Evolutionary conservation across 495 filamentous ascomycete species (phyloP).

Genomic region (Podospora didyma): DNA sequence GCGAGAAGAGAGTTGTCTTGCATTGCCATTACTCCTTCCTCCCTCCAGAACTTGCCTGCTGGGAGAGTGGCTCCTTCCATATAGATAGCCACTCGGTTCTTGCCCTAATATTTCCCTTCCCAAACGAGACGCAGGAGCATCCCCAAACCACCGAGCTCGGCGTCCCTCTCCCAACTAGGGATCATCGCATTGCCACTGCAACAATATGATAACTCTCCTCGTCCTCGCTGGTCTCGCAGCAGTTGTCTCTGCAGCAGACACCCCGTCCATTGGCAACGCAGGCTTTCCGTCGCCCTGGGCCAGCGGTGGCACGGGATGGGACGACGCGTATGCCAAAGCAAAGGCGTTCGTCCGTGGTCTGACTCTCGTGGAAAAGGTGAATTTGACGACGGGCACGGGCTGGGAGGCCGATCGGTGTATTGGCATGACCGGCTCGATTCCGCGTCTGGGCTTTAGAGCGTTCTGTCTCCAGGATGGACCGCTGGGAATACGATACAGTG

Average conservation of each 20-base stretch:
- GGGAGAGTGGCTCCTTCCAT: too few relatives aligned
- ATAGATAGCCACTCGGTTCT: too few relatives aligned
- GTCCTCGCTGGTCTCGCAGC: slow-evolving; percentile 3
- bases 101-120: too few relatives aligned
- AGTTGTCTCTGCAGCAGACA: slow-evolving; percentile 15
- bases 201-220: too few relatives aligned
- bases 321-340: slow-evolving; percentile 74
- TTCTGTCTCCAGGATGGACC: slow-evolving; percentile 50
- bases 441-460: slow-evolving; percentile 40
- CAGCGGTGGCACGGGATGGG: slow-evolving; percentile 63
- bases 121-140: too few relatives aligned
- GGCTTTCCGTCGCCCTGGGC: slow-evolving; percentile 76
- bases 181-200: too few relatives aligned
- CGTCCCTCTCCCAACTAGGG: not conserved
- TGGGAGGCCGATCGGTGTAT: slow-evolving; percentile 73
- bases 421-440: slow-evolving; percentile 61
- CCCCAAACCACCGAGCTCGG: not conserved
- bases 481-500: slow-evolving; percentile 41
- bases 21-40: too few relatives aligned
- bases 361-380: slow-evolving; percentile 82
- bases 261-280: slow-evolving; percentile 27
- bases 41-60: too few relatives aligned
- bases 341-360: slow-evolving; percentile 66
- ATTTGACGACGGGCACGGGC: slow-evolving; percentile 72
- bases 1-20: too few relatives aligned